phyloP scores from a whole-genome alignment of 2,329 filamentous ascomycete species.

The Lasiodiplodia hormozganensis region DNA sequence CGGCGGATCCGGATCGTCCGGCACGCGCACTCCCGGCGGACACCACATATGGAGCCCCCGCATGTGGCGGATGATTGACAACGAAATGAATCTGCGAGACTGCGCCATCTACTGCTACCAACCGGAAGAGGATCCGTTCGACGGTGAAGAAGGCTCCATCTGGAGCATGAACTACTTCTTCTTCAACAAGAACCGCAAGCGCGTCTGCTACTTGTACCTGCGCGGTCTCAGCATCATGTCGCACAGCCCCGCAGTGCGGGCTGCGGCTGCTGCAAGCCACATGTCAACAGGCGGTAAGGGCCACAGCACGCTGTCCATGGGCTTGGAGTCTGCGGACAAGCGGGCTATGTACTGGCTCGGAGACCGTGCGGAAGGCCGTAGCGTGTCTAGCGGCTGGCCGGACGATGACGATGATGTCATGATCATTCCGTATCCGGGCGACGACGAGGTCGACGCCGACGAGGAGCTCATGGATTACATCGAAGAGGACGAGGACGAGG shows the following conservation, averaged over 20 bases:
- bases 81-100: conserved; percentile 90
- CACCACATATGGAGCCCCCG: conserved; percentile 80
- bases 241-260: conserved; percentile 59
- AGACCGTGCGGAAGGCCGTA: conserved; percentile 55
- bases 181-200: conserved; percentile 90
- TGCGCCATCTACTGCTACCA: conserved; percentile 91
- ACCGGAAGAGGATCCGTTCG: conserved; percentile 87
- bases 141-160: conserved; percentile 89
- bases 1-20: conserved; percentile 47
- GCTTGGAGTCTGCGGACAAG: conserved; percentile 65
- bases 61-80: conserved; percentile 92
- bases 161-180: conserved; percentile 98
- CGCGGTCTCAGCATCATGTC: conserved; percentile 83
- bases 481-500: conserved; percentile 35
- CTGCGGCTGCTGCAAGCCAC: conserved; percentile 15
- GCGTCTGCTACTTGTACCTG: conserved; percentile 92
- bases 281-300: not conserved
- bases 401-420: conserved; percentile 54
- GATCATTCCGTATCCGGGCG: conserved; percentile 47
- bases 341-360: conserved; percentile 90
- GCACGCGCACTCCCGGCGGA: conserved; percentile 56
- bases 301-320: conserved; percentile 19
- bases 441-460: conserved; percentile 45
- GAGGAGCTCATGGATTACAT: conserved; percentile 32
- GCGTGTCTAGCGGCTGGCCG: conserved; percentile 40